Conservation (phyloP, 129 eudicot genomes). For the Mikania micrantha region DNA sequence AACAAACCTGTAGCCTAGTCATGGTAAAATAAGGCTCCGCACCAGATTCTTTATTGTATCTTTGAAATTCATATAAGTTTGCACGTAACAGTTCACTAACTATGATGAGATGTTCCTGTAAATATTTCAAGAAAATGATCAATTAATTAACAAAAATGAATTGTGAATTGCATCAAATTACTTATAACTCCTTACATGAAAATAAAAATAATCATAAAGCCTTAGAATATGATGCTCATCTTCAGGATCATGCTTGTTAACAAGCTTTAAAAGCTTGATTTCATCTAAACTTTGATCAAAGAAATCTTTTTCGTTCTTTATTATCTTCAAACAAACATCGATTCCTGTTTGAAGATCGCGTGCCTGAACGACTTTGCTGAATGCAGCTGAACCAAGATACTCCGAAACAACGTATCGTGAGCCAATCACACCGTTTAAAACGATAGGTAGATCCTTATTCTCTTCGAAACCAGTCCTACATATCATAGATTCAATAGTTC, state of each 20-base stretch:
- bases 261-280: conserved; percentile 91
- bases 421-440: conserved; percentile 61
- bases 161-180: background rate
- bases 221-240: conserved; percentile 79
- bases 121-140: background rate
- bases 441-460: conserved; percentile 79
- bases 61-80: conserved; percentile 94
- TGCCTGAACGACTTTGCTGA: conserved; percentile 93
- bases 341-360: conserved; percentile 74
- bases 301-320: conserved; percentile 92
- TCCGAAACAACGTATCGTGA: conserved; percentile 69
- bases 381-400: conserved; percentile 93
- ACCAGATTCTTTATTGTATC: conserved; percentile 73
- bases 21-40: conserved; percentile 87
- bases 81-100: conserved; percentile 88
- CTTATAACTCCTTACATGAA: conserved; percentile 48
- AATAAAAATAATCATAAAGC: conserved; percentile 91
- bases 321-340: conserved; percentile 95
- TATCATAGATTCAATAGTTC: conserved; percentile 29
- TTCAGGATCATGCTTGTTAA: conserved; percentile 84
- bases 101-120: conserved; percentile 89
- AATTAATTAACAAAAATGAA: background rate
- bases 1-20: conserved; percentile 81
- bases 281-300: conserved; percentile 98
- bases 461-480: conserved; percentile 98